Base-by-base conservation (phyloP, 2,329 filamentous ascomycete genomes). In the Paraphoma sp. region DNA sequence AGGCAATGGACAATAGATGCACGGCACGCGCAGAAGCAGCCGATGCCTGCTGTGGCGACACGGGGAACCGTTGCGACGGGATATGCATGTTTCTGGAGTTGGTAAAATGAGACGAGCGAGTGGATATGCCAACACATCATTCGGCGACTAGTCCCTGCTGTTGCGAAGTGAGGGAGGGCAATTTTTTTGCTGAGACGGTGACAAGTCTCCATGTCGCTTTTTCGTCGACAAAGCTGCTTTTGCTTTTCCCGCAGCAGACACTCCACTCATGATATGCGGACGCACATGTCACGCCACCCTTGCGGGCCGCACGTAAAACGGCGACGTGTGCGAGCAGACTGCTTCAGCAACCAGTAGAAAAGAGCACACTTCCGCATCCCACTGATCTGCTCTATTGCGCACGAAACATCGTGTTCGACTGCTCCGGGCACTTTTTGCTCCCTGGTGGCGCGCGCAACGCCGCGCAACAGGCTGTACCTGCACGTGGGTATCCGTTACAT, bases 251-350 rank as follows among this genome's bases (percentile, higher is more conserved):
- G 52, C 40, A 38, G 36, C 53, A 44, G 28, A 43, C 40, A 45
- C 44, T 48, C 23, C 23, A 23, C 23, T 23, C 23, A 23, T 23
- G 23, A 23, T 23, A 23, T 23, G 23, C 23, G 44, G 45, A 55
- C 57, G 58, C 63, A 65, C 48, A 43, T 62, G 59, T 65, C 60
- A 61, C 57, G 45, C 59, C 64, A 59, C 63, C 23, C 23, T 36
- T 51, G 62, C 58, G 59, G 60, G 30, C 60, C 56, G 66, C 47
- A 48, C 53, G 30, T 29, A 58, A 38, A 38, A 62, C 50, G 48
- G 45, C 29, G 29, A 33, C 14, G 45, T 49, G 46, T 23, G 23
- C 47, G 53, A 42, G 38, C 41, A 46, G 42, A 43, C 51, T 45
- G 55, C 45, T 56, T 56, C 51, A 43, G 54, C 12, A 36, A 47